Conservation (phyloP, 805 yeast genomes). For the Starmerella stigmatis region DNA sequence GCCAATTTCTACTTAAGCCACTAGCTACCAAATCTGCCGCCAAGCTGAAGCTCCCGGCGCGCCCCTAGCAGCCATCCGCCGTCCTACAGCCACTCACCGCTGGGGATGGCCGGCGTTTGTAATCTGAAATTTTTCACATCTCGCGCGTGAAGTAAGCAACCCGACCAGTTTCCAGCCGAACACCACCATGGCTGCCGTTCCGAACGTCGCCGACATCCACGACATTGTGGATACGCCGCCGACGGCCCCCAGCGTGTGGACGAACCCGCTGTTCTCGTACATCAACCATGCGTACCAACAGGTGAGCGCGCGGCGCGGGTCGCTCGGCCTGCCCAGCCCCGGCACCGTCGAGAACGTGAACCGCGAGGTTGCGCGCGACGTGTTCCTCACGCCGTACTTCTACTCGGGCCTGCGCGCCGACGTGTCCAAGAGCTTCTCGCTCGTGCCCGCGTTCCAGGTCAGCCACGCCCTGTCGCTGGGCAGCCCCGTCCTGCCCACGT, state of each 20-base stretch:
- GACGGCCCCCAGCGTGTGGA: slow-evolving; percentile 23
- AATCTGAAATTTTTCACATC: slow-evolving; percentile 16
- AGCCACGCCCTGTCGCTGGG: slow-evolving; percentile 89
- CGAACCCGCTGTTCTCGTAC: slow-evolving; percentile 20
- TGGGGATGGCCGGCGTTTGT: slow-evolving; percentile 4
- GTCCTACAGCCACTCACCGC: not conserved
- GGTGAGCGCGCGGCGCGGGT: slow-evolving; percentile 56
- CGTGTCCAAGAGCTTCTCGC: slow-evolving; percentile 77
- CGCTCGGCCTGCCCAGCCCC: slow-evolving; percentile 78
- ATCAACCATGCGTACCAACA: slow-evolving; percentile 17
- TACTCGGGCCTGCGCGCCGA: slow-evolving; percentile 96
- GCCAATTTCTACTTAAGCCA: no score
- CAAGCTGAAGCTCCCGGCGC: no score
- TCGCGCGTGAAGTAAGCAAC: slow-evolving; percentile 6
- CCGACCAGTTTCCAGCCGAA: not conserved
- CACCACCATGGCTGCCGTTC: slow-evolving; percentile 9
- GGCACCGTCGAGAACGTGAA: slow-evolving; percentile 89
- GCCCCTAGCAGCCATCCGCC: no score
- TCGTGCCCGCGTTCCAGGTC: slow-evolving; percentile 86
- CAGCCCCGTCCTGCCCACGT: slow-evolving; percentile 73
- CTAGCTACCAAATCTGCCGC: no score
- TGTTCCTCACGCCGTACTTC: slow-evolving; percentile 75
- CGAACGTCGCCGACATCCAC: slow-evolving; percentile 18
- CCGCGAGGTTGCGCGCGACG: slow-evolving; percentile 90
- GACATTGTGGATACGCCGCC: slow-evolving; percentile 20